phyloP scores from a whole-genome alignment of 1,284 basidiomycete species.

The Trichosporon coremiiforme region DNA sequence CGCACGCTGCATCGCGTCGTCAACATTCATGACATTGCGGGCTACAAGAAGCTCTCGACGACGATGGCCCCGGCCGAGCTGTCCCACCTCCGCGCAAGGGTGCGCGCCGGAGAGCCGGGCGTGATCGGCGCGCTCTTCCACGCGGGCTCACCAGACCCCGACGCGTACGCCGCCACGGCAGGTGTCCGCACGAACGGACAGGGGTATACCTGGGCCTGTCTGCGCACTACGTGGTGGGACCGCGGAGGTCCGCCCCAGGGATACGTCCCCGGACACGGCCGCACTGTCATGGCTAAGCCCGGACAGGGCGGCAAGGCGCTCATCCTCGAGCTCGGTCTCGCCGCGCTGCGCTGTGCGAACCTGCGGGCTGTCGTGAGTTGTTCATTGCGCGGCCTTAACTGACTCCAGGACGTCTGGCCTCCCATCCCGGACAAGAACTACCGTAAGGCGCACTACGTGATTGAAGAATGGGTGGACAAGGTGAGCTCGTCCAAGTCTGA shows the following conservation, averaged over 20 bases:
- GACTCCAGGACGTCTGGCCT: constrained; percentile 72
- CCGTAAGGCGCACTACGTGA: constrained; percentile 77
- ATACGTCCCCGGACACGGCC: constrained; percentile 52
- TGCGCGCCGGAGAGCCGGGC: constrained; percentile 69
- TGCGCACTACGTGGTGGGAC: constrained; percentile 78
- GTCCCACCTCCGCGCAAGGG: constrained; percentile 67
- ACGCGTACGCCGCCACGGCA: constrained; percentile 27
- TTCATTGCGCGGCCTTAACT: background rate
- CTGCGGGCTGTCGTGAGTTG: constrained; percentile 63
- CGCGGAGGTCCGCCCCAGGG: constrained; percentile 60
- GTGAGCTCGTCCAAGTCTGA: constrained; percentile 57
- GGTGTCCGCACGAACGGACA: constrained; percentile 62
- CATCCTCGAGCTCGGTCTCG: constrained; percentile 77
- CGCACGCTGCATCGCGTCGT: constrained; percentile 65
- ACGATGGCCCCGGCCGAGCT: constrained; percentile 73
- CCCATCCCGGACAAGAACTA: constrained; percentile 77
- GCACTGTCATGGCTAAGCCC: constrained; percentile 40
- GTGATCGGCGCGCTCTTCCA: constrained; percentile 71
- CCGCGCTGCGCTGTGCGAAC: constrained; percentile 72
- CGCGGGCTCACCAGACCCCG: constrained; percentile 28
- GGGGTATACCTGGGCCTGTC: constrained; percentile 58
- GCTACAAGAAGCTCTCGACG: constrained; percentile 72
- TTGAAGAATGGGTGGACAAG: constrained; percentile 76
- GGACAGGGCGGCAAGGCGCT: constrained; percentile 56
- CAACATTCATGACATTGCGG: constrained; percentile 67